A percentile compares a stretch with the other conserved stretches of the same genome.
These are phyloP conservation scores for Phyllosticta ampelicida DNA, from an alignment of 2,329 filamentous ascomycete species.

Conservation along the genomic window DNA sequence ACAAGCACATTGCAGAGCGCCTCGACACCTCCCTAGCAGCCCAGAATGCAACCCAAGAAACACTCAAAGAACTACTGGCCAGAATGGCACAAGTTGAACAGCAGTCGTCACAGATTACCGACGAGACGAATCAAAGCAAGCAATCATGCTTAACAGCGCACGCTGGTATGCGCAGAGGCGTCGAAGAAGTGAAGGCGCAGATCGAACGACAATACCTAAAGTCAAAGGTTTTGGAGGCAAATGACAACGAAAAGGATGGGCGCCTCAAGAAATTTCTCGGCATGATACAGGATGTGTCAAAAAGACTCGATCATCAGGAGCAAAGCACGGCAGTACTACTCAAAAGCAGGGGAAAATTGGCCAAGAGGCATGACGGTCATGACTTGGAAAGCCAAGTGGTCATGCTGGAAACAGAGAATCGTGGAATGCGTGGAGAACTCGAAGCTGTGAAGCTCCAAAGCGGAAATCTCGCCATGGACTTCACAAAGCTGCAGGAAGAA, in stretches of 20 bases:
- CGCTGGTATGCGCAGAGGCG: background rate
- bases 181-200: background rate
- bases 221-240: background rate
- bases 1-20: background rate
- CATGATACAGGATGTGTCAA: background rate
- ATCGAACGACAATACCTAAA: background rate
- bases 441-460: background rate
- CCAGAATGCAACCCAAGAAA: background rate
- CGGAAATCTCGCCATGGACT: background rate
- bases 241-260: background rate
- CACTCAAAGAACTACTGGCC: background rate
- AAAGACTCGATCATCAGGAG: slow-evolving; percentile 2
- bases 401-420: slow-evolving; percentile 13
- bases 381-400: background rate
- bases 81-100: background rate
- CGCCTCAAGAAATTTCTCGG: background rate
- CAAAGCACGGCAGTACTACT: background rate
- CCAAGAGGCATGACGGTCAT: background rate
- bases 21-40: background rate
- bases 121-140: background rate
- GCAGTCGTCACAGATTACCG: background rate
- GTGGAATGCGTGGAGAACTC: slow-evolving; percentile 11
- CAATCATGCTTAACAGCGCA: background rate
- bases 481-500: background rate
- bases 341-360: background rate